Evolutionary conservation across 495 filamentous ascomycete genomes (phyloP).

Genomic region (Hypoxylon rickii): DNA sequence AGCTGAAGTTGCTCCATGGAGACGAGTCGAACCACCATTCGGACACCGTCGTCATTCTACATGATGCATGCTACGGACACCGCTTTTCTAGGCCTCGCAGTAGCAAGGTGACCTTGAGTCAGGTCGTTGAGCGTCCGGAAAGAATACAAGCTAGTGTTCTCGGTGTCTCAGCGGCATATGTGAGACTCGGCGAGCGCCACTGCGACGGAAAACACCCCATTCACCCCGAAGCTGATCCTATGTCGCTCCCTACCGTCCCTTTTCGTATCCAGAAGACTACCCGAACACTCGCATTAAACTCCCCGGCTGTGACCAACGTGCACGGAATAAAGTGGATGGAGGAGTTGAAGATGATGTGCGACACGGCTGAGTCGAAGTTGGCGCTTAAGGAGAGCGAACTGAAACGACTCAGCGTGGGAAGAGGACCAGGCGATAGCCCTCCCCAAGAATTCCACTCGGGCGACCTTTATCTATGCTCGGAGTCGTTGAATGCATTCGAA

Average conservation of each 20-base stretch:
- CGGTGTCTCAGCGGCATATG: constrained; percentile 85
- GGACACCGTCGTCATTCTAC: constrained; percentile 79
- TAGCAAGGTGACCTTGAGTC: constrained; percentile 63
- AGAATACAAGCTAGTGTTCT: constrained; percentile 82
- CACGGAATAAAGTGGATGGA: constrained; percentile 91
- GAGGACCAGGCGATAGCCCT: constrained; percentile 50
- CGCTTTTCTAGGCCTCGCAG: constrained; percentile 82
- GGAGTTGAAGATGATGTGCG: constrained; percentile 83
- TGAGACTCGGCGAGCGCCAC: constrained; percentile 82
- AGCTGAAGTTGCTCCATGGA: constrained; percentile 66
- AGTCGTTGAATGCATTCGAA: constrained; percentile 84
- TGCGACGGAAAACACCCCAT: constrained; percentile 69
- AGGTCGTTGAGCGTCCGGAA: constrained; percentile 91
- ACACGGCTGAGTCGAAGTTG: constrained; percentile 72
- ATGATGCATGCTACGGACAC: constrained; percentile 94
- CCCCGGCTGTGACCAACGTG: constrained; percentile 75
- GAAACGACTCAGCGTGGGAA: constrained; percentile 58
- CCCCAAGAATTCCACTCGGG: constrained; percentile 70
- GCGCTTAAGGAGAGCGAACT: constrained; percentile 77
- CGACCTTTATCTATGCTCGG: constrained; percentile 85
- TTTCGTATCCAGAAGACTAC: constrained; percentile 80
- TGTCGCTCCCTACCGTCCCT: constrained; percentile 62
- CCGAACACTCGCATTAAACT: constrained; percentile 65
- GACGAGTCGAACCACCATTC: constrained; percentile 50
- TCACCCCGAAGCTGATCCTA: constrained; percentile 54